phyloP scores from a whole-genome alignment of 768 basidiomycete genomes.

The Leucogyrophana mollusca region DNA sequence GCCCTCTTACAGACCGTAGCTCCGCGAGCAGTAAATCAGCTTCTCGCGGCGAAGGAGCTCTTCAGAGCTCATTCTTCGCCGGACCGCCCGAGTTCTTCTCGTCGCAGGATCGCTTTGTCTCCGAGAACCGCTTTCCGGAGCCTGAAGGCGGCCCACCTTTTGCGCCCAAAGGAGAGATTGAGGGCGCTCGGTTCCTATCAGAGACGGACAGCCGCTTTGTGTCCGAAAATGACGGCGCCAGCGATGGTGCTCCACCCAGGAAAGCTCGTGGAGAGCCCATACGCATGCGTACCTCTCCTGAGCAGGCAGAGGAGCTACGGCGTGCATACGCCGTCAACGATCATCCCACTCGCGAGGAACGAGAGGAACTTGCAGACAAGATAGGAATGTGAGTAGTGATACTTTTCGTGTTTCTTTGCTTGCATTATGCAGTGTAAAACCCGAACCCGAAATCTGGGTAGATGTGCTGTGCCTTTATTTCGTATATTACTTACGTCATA shows the following conservation, averaged over 20 bases:
- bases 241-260: constrained; percentile 23
- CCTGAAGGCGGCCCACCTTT: constrained; percentile 21
- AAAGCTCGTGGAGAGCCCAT: constrained; percentile 26
- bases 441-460: background rate
- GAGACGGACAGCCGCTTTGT: constrained; percentile 50
- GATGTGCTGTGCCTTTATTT: background rate
- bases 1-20: constrained; percentile 19
- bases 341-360: constrained; percentile 68
- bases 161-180: constrained; percentile 32
- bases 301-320: constrained; percentile 69
- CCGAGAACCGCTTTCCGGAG: constrained; percentile 32
- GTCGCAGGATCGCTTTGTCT: constrained; percentile 30
- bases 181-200: constrained; percentile 48
- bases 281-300: constrained; percentile 61
- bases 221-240: constrained; percentile 46
- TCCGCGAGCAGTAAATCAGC: constrained; percentile 3
- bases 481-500: constrained; percentile 9
- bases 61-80: constrained; percentile 31
- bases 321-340: constrained; percentile 61
- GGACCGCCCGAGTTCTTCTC: constrained; percentile 27
- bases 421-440: background rate
- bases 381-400: constrained; percentile 69
- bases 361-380: constrained; percentile 60
- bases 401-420: constrained; percentile 8
- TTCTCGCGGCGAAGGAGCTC: constrained; percentile 12